Base-by-base conservation (phyloP, 2,329 filamentous ascomycete genomes). In the Pseudocercospora ulei region DNA sequence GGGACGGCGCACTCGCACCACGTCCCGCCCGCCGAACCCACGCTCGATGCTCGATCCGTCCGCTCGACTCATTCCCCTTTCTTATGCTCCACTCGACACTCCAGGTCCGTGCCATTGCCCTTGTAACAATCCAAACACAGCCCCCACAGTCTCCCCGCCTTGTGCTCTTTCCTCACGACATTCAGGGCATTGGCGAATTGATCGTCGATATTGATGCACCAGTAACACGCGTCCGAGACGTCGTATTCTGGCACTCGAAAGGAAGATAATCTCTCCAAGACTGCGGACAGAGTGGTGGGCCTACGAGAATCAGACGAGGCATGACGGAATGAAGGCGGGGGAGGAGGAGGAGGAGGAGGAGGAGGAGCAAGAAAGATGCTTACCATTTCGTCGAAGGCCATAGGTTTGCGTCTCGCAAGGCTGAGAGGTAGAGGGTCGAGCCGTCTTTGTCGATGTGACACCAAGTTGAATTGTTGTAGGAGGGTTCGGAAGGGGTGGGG, bases 81-180 rank as follows among this genome's bases (percentile, higher is more conserved):
- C n/a, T 35, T 36, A 42, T 58, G 55, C 34, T 53, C 49, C 19
- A 39, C 44, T 19, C 54, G 38, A 27, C 56, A 58, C 35, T 56
- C 46, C n/a, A 14, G 19, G 14, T 45, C 44, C 22, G 47, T 11
- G 1, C 47, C 49, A 4, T 46, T 48, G 17, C 41, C 42, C 27
- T 45, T 49, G 39, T 53, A 55, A 35, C 56, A 58, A 29, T 58
- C 56, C 37, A 56, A 39, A 38, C 56, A 58, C 22, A 57, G 20
- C 5, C 54, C 56, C 54, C 54, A 57, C 12, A 58, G 30, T n/a
- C 53, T 38, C 14, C 28, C 20, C 12, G 49, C 47, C 22, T 35
- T 38, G 13, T 55, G 52, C 42, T 51, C 33, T 24, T 39, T 31
- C 38, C 42, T 45, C 30, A 56, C 48, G 6, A 51, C 7, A 8